Percentiles rank a stretch among this genome's conserved stretches.
Conservation (phyloP, 2,329 filamentous ascomycete species). For the Diatrype stigma region DNA sequence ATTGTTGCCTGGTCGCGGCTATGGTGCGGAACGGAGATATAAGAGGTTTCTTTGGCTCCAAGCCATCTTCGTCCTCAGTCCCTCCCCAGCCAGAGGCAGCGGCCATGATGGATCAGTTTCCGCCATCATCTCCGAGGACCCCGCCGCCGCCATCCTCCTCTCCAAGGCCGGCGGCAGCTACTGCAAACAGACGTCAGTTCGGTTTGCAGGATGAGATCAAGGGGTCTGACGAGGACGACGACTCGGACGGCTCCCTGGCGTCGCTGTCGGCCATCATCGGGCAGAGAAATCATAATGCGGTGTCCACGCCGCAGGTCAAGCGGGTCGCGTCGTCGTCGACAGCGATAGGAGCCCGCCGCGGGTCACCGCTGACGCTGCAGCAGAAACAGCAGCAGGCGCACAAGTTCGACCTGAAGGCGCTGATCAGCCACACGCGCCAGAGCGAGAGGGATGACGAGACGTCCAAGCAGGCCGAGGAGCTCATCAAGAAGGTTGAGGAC, state of each 20-base stretch:
- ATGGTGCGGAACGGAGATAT: constrained; percentile 26
- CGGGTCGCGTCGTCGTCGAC: constrained; percentile 32
- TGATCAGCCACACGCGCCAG: constrained; percentile 55
- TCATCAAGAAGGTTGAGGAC: constrained; percentile 19
- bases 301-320: constrained; percentile 44
- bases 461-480: constrained; percentile 38
- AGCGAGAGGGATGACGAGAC: constrained; percentile 58
- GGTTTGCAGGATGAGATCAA: constrained; percentile 57
- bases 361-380: constrained; percentile 46
- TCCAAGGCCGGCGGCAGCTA: too few species aligned
- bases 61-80: constrained; percentile 7
- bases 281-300: constrained; percentile 13
- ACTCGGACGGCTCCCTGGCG: constrained; percentile 51
- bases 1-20: neutral
- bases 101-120: constrained; percentile 8
- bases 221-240: constrained; percentile 67
- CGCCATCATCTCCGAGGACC: constrained; percentile 23
- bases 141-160: constrained; percentile 13
- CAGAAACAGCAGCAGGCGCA: constrained; percentile 39
- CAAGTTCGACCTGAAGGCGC: constrained; percentile 59
- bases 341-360: constrained; percentile 17
- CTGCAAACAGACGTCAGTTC: constrained; percentile 10
- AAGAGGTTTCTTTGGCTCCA: constrained; percentile 25
- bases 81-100: constrained; percentile 11
- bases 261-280: constrained; percentile 49